Conservation (phyloP, 805 yeast genomes). For the Yarrowia hollandica region DNA sequence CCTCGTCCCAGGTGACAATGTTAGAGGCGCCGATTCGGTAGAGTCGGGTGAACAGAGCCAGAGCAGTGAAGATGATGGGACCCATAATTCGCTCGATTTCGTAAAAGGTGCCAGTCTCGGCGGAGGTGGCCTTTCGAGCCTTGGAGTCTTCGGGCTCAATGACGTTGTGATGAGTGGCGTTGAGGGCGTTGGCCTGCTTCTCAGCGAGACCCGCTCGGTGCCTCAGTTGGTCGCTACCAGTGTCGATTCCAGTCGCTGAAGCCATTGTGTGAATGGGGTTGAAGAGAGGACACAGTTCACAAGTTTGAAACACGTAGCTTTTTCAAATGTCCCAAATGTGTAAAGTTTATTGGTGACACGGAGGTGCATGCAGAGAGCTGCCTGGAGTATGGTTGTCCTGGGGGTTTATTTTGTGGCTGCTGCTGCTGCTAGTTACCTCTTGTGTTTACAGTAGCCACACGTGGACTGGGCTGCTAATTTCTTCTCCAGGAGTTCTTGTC, state of each 20-base stretch:
- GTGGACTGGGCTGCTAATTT: too few relatives aligned
- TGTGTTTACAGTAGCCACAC: too few relatives aligned
- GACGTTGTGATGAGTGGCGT: slow-evolving; percentile 11
- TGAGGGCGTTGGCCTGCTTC: slow-evolving; percentile 10
- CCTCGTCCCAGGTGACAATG: slow-evolving; percentile 92
- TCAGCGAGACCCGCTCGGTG: slow-evolving; percentile 22
- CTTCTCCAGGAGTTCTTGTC: too few relatives aligned
- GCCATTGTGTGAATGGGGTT: slow-evolving; percentile 4
- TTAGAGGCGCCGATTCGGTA: slow-evolving; percentile 69
- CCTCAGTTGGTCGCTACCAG: slow-evolving; percentile 27
- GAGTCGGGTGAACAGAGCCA: slow-evolving; percentile 59
- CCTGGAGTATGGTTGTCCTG: too few relatives aligned
- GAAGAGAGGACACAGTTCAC: not conserved
- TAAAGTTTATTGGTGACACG: slow-evolving; percentile 8
- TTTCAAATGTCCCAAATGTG: slow-evolving; percentile 25
- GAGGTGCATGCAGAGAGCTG: not conserved
- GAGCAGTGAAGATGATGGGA: slow-evolving; percentile 42
- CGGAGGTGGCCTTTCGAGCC: not conserved
- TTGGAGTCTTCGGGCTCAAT: slow-evolving; percentile 15
- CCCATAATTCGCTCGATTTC: slow-evolving; percentile 27
- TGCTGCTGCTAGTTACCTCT: too few relatives aligned
- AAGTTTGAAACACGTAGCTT: slow-evolving; percentile 22
- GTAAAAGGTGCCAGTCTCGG: slow-evolving; percentile 8
- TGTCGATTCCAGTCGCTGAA: slow-evolving; percentile 28
- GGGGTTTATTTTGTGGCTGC: too few relatives aligned